phyloP scores from a whole-genome alignment of 1,284 basidiomycete species.

The Tremellales sp. region DNA sequence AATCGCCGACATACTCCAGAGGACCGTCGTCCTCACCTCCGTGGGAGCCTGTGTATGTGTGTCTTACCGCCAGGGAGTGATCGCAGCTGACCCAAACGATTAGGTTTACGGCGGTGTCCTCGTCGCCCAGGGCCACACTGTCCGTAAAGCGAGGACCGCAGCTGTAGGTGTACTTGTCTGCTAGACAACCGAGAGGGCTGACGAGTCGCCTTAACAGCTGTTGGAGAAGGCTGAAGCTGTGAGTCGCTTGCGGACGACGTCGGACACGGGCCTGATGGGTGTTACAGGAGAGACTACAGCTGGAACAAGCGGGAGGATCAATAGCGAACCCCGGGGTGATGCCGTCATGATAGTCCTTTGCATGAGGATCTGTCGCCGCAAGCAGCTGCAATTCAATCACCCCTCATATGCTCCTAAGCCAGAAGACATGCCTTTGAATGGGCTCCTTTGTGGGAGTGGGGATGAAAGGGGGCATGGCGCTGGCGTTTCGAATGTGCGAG shows the following conservation, averaged over 20 bases:
- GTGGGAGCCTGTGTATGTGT: slow-evolving; percentile 22
- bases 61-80: background rate
- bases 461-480: no score
- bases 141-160: slow-evolving; percentile 8
- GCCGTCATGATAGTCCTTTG: slow-evolving; percentile 3
- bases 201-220: background rate
- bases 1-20: slow-evolving; percentile 22
- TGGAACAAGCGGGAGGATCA: background rate
- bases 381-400: no score
- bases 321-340: background rate
- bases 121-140: slow-evolving; percentile 12
- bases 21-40: slow-evolving; percentile 20
- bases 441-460: no score
- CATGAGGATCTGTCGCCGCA: no score
- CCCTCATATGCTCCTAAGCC: no score
- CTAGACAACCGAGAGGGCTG: no score
- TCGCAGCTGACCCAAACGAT: background rate
- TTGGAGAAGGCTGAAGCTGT: slow-evolving; percentile 4
- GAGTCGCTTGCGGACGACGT: background rate
- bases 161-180: slow-evolving; percentile 3
- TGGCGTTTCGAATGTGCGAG: no score
- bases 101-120: slow-evolving; percentile 12
- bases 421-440: no score
- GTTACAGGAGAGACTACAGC: background rate
- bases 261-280: background rate